Conservation (phyloP, 2,329 filamentous ascomycete genomes). For the Coleophoma crateriformis region DNA sequence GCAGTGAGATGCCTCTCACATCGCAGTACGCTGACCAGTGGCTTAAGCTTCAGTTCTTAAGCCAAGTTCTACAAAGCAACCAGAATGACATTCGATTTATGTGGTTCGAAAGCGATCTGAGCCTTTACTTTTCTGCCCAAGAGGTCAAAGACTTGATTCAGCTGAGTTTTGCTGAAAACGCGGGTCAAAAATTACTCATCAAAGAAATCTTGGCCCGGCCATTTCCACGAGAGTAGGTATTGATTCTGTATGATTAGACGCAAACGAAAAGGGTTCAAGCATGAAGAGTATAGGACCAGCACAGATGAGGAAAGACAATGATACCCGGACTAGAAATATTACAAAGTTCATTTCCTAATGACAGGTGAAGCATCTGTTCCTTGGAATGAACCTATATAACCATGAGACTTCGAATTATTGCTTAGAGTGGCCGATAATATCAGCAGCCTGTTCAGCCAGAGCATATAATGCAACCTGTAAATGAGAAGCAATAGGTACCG, state of each 20-base stretch:
- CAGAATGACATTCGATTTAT: conserved; percentile 56
- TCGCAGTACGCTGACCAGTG: conserved; percentile 56
- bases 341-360: too few relatives aligned
- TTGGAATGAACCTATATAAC: too few relatives aligned
- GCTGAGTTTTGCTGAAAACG: conserved; percentile 60
- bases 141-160: conserved; percentile 59
- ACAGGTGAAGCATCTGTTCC: too few relatives aligned
- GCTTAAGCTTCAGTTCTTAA: conserved; percentile 59
- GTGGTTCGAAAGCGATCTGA: conserved; percentile 62
- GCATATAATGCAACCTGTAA: too few relatives aligned
- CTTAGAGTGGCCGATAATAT: too few relatives aligned
- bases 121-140: conserved; percentile 53
- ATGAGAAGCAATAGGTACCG: neutral
- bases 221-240: neutral
- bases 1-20: conserved; percentile 40
- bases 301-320: too few relatives aligned
- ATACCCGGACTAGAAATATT: too few relatives aligned
- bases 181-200: conserved; percentile 24
- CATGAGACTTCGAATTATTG: too few relatives aligned
- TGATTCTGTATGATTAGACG: too few relatives aligned
- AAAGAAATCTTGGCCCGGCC: neutral
- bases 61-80: conserved; percentile 61
- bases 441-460: too few relatives aligned
- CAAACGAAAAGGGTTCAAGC: too few relatives aligned
- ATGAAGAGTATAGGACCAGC: too few relatives aligned